Conservation (phyloP, 1,139 yeast genomes). For the Candida pseudoviswanathii region DNA sequence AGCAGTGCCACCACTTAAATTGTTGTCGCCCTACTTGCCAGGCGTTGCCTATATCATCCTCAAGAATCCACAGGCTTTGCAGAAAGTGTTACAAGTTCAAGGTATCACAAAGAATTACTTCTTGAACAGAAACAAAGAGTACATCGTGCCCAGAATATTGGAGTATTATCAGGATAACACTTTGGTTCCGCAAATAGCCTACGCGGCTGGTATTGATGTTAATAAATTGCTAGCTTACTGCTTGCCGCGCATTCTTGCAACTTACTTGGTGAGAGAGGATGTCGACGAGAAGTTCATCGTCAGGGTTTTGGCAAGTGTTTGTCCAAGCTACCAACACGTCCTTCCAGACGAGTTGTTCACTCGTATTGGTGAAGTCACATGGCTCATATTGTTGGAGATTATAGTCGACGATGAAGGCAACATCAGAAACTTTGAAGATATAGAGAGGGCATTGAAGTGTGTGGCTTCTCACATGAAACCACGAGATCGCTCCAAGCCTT, state of each 20-base stretch:
- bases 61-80: conserved; percentile 58
- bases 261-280: conserved; percentile 39
- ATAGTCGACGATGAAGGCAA: conserved; percentile 31
- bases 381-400: conserved; percentile 44
- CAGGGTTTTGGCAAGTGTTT: conserved; percentile 55
- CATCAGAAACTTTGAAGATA: conserved; percentile 33
- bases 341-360: conserved; percentile 47
- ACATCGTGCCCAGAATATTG: conserved; percentile 76
- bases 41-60: conserved; percentile 70
- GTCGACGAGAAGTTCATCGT: conserved; percentile 54
- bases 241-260: conserved; percentile 43
- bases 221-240: conserved; percentile 37
- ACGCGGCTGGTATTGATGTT: conserved; percentile 36
- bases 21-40: conserved; percentile 79
- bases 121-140: conserved; percentile 66
- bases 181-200: conserved; percentile 56
- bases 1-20: conserved; percentile 61
- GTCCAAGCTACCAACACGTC: conserved; percentile 42
- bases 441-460: conserved; percentile 42
- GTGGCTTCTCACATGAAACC: conserved; percentile 29
- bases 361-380: conserved; percentile 45
- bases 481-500: conserved; percentile 12
- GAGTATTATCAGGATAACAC: conserved; percentile 61
- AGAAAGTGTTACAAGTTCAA: conserved; percentile 62
- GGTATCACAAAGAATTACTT: conserved; percentile 65